A percentile compares a stretch with the other conserved stretches of the same genome.
Evolutionary conservation across 768 basidiomycete genomes (phyloP).

Genomic region (Pleurotus tuber-regium): DNA sequence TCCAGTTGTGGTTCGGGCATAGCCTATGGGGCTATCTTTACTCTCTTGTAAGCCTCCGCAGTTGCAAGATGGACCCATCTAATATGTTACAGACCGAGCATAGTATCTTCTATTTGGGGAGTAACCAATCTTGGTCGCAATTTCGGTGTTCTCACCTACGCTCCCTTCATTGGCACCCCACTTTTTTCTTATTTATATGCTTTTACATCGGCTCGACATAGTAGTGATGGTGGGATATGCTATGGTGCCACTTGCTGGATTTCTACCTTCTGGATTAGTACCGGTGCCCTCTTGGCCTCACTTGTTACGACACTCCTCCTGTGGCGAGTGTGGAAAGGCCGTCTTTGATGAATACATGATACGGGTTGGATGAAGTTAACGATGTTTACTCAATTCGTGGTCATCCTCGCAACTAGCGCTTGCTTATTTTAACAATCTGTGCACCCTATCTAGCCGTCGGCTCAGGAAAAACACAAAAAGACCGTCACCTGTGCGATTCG

Average conservation of each 20-base stretch:
- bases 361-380: neutral
- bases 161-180: slow-evolving; percentile 74
- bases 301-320: slow-evolving; percentile 43
- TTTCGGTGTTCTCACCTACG: slow-evolving; percentile 71
- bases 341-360: slow-evolving; percentile 33
- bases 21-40: slow-evolving; percentile 70
- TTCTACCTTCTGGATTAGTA: slow-evolving; percentile 58
- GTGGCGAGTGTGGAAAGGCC: slow-evolving; percentile 63
- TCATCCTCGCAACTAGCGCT: too few species aligned
- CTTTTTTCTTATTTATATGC: slow-evolving; percentile 81
- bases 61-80: too few species aligned
- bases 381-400: neutral
- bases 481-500: slow-evolving; percentile 29
- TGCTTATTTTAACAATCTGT: too few species aligned
- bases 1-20: slow-evolving; percentile 62
- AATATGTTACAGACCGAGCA: slow-evolving; percentile 59
- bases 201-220: slow-evolving; percentile 54
- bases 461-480: slow-evolving; percentile 1
- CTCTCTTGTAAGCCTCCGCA: slow-evolving; percentile 70
- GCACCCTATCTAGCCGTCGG: too few species aligned
- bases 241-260: slow-evolving; percentile 62
- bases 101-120: slow-evolving; percentile 74
- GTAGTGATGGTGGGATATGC: slow-evolving; percentile 45
- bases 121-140: slow-evolving; percentile 68
- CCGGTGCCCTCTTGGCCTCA: slow-evolving; percentile 41